Evolutionary conservation across 352 stramenopile species (phyloP), one percentile per base, ranked within the genome.

Genomic region (Phytophthora lateralis): DNA sequence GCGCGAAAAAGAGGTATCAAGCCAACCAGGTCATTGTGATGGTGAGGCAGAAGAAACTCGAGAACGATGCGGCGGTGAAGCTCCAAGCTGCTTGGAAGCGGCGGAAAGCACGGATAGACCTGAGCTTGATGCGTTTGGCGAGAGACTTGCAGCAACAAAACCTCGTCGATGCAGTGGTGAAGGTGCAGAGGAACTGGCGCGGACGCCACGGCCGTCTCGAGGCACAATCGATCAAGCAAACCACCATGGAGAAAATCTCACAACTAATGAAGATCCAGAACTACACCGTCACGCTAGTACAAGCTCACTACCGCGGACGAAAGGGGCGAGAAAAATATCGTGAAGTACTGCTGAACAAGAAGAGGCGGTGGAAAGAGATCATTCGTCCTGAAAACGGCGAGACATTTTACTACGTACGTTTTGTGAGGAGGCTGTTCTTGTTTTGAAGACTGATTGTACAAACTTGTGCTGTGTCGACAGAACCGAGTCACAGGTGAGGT

Each of bases 401-500:
- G 12, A 67, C 60, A 14, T 97, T 98, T 60, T 98, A 97, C 67
- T 98, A 98, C 64, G 85, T 91, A 65, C 35, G 77, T 73, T 20
- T 57, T 20, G 4, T 20, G 30, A 51, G n/a, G 6, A 45, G 6
- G 0, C 14, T 51, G 30, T 24, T 14, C 12, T 34, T 60, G 18
- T 7, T 24, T n/a, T 2, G 7, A 18, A 44, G 7, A 15, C 43
- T 64, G n/a, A 48, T 44, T 27, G 26, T 58, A 30, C 20, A 37
- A 12, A 10, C 52, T 32, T 48, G 35, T 35, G 10, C 32, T n/a
- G 34, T 45, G 18, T 26, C 8, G 11, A 27, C 51, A 95, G 85
- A 97, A 98, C 69, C 91, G 93, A 77, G 82, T 95, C 47, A 98
- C 87, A 9, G 94, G 93, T 0, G 94, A 98, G 73, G 93, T 97